A percentile compares a stretch with the other conserved stretches of the same genome.
These are phyloP conservation scores for Nematocida sp. DNA, from an alignment of 371 early-diverging fungal genomes.

Conservation along the genomic window DNA sequence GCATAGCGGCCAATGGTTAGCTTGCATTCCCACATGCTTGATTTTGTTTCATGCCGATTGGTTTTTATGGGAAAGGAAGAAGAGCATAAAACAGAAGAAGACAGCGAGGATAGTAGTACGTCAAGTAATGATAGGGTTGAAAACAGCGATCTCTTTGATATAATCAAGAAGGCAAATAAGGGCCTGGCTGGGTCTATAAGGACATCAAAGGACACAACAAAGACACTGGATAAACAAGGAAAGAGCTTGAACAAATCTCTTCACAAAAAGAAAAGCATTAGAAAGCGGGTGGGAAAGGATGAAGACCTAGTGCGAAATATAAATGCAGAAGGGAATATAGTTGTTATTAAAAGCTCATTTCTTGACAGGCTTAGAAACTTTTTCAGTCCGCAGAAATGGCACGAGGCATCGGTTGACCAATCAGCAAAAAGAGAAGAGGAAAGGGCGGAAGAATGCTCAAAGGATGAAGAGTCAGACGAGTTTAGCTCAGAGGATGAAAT, in stretches of 20 bases:
- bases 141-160: slow-evolving; percentile 24
- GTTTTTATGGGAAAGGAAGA: neutral
- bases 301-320: slow-evolving; percentile 16
- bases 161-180: slow-evolving; percentile 33
- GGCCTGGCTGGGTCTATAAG: slow-evolving; percentile 24
- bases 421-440: slow-evolving; percentile 12
- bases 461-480: neutral
- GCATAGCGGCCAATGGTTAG: neutral
- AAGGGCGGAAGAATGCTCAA: neutral
- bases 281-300: slow-evolving; percentile 14
- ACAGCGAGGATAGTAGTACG: slow-evolving; percentile 15
- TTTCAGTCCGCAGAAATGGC: slow-evolving; percentile 9
- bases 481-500: neutral
- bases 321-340: slow-evolving; percentile 10
- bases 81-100: neutral
- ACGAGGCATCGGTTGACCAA: neutral
- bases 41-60: neutral
- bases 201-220: slow-evolving; percentile 49
- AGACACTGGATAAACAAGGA: slow-evolving; percentile 35
- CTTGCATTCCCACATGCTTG: neutral
- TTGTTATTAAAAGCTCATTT: slow-evolving; percentile 23
- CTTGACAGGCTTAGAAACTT: slow-evolving; percentile 26
- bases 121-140: slow-evolving; percentile 34
- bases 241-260: neutral
- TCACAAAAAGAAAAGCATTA: slow-evolving; percentile 32